Base-by-base conservation (phyloP, 208 protist species). In the Leishmania gerbilli region DNA sequence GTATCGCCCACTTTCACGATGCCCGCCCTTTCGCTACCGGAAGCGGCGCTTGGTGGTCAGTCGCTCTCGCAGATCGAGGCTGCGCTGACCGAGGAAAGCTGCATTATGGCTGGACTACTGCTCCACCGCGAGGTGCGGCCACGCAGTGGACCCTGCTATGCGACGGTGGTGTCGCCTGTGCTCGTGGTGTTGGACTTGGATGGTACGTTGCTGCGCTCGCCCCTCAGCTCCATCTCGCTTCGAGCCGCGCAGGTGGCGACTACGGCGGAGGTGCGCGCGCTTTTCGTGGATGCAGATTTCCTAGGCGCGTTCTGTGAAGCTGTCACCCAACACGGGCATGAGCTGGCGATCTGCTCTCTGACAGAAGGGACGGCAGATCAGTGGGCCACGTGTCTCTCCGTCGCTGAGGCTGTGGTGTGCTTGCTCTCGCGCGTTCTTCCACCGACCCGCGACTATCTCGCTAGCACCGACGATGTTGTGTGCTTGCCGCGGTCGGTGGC, bases 141-240 rank as follows among this genome's bases (percentile, higher is more conserved):
- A 51, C 79, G 84, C 47, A 45, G 37, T 13, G 72, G 64, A 8
- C 81, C 79, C 51, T 83, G 77, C 53, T 90, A 88, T 71, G 21
- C 75, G 27, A 40, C 79, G 24, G 81, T 88, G n/a, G 79, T 77
- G 31, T 31, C 87, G 1, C 87, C 87, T 19, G 37, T 90, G 79
- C 82, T 91, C 3, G 77, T 91, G 4, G 88, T 84, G n/a, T 55
- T 91, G 24, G 88, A 91, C 62, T 79, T 91, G 15, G 88, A 91
- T 64, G 53, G 80, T 45, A 91, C 88, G 13, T 31, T 91, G 40
- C 78, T 91, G 79, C 82, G 78, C 24, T n/a, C 42, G 24, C 82
- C 69, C 1, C 71, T 91, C 6, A 87, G 82, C 79, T 58, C 78
- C 47, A 53, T 82, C 47, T 24, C 47, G 17, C 64, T 82, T 7